A percentile compares a stretch with the other conserved stretches of the same genome.
Conservation (phyloP, 495 filamentous ascomycete genomes). For the Penicillium silybi region DNA sequence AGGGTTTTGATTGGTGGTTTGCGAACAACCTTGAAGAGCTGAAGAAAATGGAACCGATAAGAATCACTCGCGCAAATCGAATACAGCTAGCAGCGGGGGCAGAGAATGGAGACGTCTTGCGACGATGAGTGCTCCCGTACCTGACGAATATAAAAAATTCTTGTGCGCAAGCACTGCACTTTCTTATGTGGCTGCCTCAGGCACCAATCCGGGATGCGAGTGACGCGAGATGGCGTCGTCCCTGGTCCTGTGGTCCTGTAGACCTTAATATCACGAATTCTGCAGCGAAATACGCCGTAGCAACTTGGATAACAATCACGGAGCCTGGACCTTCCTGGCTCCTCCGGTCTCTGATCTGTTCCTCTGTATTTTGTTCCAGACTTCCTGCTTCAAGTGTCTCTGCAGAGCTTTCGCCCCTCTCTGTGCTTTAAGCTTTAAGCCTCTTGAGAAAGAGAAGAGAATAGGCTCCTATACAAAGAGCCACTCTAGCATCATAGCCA, state of each 20-base stretch:
- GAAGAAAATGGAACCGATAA: not conserved
- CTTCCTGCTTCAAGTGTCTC: constrained; percentile 15
- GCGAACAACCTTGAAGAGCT: not conserved
- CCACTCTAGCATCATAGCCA: constrained; percentile 40
- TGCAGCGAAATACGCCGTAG: constrained; percentile 3
- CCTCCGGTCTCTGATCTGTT: constrained; percentile 1
- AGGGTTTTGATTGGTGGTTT: not conserved
- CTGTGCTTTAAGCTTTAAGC: constrained; percentile 28
- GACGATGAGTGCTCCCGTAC: constrained; percentile 1
- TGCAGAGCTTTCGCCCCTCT: constrained; percentile 13
- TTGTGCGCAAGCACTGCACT: not conserved
- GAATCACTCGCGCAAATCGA: not conserved
- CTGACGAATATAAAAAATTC: not conserved
- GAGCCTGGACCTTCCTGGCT: constrained; percentile 3
- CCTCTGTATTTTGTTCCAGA: constrained; percentile 15
- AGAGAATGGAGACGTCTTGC: not conserved
- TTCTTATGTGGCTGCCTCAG: constrained; percentile 10
- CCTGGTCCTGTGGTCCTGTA: constrained; percentile 8
- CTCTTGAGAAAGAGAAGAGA: constrained; percentile 23
- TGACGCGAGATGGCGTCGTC: constrained; percentile 1
- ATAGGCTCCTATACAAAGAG: constrained; percentile 37
- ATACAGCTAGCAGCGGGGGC: not conserved
- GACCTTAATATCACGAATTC: constrained; percentile 4
- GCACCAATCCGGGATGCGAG: constrained; percentile 1
- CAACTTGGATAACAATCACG: not conserved